Percentiles rank a stretch among this genome's conserved stretches.
Evolutionary conservation across 2,329 filamentous ascomycete genomes (phyloP).

Genomic region (Penicillium psychrosexuale): DNA sequence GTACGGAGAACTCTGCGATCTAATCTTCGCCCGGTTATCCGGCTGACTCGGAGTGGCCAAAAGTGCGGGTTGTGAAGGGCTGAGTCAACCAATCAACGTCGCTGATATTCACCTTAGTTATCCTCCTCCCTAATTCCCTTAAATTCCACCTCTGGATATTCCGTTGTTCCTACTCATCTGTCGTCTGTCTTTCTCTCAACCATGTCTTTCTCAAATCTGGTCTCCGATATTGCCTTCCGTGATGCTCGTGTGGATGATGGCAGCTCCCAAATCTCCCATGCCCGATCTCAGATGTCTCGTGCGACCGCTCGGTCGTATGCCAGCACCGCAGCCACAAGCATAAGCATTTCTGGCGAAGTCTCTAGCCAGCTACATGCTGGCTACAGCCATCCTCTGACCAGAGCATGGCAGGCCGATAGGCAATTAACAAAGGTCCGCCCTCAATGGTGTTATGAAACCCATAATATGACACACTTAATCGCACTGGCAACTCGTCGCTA

Average conservation of each 20-base stretch:
- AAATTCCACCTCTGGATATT: background rate
- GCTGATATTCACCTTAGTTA: conserved; percentile 2
- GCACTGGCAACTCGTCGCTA: background rate
- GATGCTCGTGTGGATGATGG: conserved; percentile 43
- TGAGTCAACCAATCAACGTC: conserved; percentile 1
- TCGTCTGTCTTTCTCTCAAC: background rate
- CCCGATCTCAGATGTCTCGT: conserved; percentile 39
- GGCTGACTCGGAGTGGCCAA: background rate
- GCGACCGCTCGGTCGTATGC: conserved; percentile 43
- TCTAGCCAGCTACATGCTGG: conserved; percentile 80
- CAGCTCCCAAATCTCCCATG: conserved; percentile 44
- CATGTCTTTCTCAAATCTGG: conserved; percentile 52
- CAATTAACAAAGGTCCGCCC: conserved; percentile 74
- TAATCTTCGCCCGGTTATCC: background rate
- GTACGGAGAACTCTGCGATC: background rate
- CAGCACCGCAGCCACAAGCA: conserved; percentile 50
- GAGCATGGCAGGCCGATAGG: conserved; percentile 78
- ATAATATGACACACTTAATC: background rate
- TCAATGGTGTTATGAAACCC: background rate
- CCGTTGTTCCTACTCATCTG: background rate
- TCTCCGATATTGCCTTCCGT: conserved; percentile 49
- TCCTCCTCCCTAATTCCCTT: background rate
- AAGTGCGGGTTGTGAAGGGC: background rate
- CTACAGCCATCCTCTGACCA: conserved; percentile 74
- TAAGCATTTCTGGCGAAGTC: conserved; percentile 62